A percentile compares a stretch with the other conserved stretches of the same genome.
These are phyloP conservation scores for Tylopilus felleus DNA, from an alignment of 768 basidiomycete genomes.

Conservation along the genomic window DNA sequence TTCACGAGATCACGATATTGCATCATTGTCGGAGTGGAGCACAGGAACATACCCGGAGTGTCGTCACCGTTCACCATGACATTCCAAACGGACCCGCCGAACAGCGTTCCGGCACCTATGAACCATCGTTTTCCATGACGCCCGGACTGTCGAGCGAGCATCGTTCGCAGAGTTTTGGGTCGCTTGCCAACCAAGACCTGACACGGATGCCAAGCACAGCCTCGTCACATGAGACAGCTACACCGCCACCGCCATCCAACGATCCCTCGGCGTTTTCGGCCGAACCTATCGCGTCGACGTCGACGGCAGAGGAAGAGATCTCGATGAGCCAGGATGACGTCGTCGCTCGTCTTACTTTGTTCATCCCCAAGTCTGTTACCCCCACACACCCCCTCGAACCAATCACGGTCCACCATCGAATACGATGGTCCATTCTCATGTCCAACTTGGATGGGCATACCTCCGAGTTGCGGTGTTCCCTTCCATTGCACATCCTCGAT, in stretches of 20 bases:
- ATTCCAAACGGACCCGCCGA: constrained; percentile 56
- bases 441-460: constrained; percentile 88
- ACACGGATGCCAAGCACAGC: constrained; percentile 13
- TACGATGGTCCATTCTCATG: constrained; percentile 78
- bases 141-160: constrained; percentile 18
- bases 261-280: background rate
- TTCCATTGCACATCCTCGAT: constrained; percentile 85
- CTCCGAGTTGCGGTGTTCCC: constrained; percentile 91
- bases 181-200: constrained; percentile 11
- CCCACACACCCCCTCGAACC: constrained; percentile 78
- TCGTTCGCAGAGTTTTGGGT: constrained; percentile 16
- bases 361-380: constrained; percentile 56
- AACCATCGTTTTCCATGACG: background rate
- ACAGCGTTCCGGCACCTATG: constrained; percentile 5
- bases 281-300: constrained; percentile 6
- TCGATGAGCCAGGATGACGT: constrained; percentile 43
- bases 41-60: constrained; percentile 59
- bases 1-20: constrained; percentile 74
- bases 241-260: background rate
- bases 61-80: constrained; percentile 65
- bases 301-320: constrained; percentile 14
- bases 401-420: constrained; percentile 69
- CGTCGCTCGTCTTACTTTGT: constrained; percentile 56
- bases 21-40: constrained; percentile 44
- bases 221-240: constrained; percentile 10